A percentile compares a stretch with the other conserved stretches of the same genome.
These are phyloP conservation scores for Wickerhamiella bombiphila DNA, from an alignment of 805 yeast genomes.

Conservation along the genomic window DNA sequence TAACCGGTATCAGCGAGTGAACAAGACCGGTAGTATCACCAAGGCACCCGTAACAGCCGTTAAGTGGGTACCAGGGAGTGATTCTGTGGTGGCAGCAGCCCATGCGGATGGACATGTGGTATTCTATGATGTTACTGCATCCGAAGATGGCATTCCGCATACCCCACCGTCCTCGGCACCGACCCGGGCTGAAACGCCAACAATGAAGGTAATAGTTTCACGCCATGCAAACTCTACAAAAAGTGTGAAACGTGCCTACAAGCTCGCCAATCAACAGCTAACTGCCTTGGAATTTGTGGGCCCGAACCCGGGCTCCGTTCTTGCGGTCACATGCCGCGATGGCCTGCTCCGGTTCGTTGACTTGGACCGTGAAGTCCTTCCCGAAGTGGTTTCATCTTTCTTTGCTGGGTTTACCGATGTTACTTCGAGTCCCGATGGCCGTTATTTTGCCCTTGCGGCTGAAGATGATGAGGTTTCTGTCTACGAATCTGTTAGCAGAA, in stretches of 20 bases:
- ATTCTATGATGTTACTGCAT: constrained; percentile 33
- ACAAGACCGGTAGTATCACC: constrained; percentile 34
- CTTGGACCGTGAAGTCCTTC: constrained; percentile 28
- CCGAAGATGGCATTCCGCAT: constrained; percentile 28
- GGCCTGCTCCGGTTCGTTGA: constrained; percentile 49
- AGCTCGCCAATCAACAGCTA: constrained; percentile 43
- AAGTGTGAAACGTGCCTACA: constrained; percentile 36
- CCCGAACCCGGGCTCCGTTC: constrained; percentile 17
- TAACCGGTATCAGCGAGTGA: constrained; percentile 36
- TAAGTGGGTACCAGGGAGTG: constrained; percentile 33
- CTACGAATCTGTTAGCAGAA: constrained; percentile 25
- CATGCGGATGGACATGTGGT: constrained; percentile 49
- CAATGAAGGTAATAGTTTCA: constrained; percentile 1
- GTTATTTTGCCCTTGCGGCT: constrained; percentile 34
- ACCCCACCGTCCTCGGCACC: background rate
- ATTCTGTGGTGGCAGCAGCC: constrained; percentile 38
- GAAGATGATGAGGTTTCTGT: constrained; percentile 38
- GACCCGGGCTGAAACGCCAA: constrained; percentile 5
- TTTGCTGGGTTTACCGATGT: constrained; percentile 48
- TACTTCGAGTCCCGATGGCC: constrained; percentile 42
- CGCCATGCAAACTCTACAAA: background rate
- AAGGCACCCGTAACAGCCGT: constrained; percentile 32
- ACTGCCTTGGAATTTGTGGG: constrained; percentile 28
- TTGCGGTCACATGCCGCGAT: constrained; percentile 48
- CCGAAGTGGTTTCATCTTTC: constrained; percentile 47